phyloP scores from a whole-genome alignment of 2,329 filamentous ascomycete genomes.

The Ramularia collo-cygni region DNA sequence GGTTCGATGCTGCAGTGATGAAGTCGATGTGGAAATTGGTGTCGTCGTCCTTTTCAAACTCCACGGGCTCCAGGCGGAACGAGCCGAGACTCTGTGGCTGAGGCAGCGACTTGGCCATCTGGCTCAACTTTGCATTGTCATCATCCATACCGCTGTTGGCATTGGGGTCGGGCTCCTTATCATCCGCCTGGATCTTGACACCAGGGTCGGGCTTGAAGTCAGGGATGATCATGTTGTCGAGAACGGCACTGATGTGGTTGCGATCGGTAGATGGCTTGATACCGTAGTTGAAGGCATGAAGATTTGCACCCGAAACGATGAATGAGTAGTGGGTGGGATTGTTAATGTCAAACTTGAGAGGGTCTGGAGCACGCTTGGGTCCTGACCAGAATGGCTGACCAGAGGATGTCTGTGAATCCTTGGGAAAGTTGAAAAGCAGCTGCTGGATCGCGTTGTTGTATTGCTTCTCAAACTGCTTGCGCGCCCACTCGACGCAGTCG shows the following conservation, averaged over 20 bases:
- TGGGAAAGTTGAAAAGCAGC: conserved; percentile 93
- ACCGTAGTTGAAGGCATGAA: conserved; percentile 96
- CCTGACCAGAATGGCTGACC: conserved; percentile 97
- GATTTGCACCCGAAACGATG: conserved; percentile 77
- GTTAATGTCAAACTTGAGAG: conserved; percentile 77
- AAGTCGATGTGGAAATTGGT: conserved; percentile 98
- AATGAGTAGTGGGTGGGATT: conserved; percentile 86
- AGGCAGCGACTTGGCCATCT: conserved; percentile 66
- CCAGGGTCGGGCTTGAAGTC: conserved; percentile 86
- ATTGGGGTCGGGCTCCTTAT: conserved; percentile 91
- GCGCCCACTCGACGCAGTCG: conserved; percentile 94
- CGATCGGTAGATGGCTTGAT: conserved; percentile 66
- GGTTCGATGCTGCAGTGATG: conserved; percentile 93
- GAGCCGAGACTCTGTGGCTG: conserved; percentile 72
- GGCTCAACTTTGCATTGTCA: conserved; percentile 68
- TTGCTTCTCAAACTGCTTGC: conserved; percentile 88
- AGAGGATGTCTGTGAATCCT: conserved; percentile 79
- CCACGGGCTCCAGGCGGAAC: conserved; percentile 84
- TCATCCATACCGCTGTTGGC: conserved; percentile 49
- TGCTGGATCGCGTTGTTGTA: conserved; percentile 97
- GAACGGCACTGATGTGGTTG: conserved; percentile 66
- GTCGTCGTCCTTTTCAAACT: conserved; percentile 99
- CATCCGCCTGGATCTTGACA: conserved; percentile 94
- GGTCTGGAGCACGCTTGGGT: conserved; percentile 89
- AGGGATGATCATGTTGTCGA: conserved; percentile 90